Base-by-base conservation (phyloP, 2,329 filamentous ascomycete species). In the Escovopsis sp. region DNA sequence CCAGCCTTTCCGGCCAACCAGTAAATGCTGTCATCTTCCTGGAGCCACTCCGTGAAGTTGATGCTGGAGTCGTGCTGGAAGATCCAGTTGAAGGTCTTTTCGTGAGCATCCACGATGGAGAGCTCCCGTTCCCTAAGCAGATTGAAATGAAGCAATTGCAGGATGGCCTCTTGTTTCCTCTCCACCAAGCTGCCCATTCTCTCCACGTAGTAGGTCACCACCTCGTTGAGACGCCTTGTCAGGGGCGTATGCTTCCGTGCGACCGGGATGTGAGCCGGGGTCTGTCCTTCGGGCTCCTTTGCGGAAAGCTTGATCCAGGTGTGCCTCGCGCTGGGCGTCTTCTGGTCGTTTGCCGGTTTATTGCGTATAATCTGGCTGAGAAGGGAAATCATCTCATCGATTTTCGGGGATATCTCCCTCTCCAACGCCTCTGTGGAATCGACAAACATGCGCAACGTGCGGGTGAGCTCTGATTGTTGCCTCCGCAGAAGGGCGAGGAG, bases 1-100 rank as follows among this genome's bases (percentile, higher is more conserved):
- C 52, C 52, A 6, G 63, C 56, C 35, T 65, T 60, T 1, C 58
- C 59, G 8, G 51, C 53, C 8, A 61, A 46, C 58, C 53, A 56
- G 26, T 54, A 59, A 3, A 57, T 40, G 2, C 44, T 43, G 23
- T 40, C 36, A 4, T 44, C 28, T 0, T 43, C 26, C 2, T 40
- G 36, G 1, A 58, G 48, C 53, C 55, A 59, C 4, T 43, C 23
- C 1, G 35, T 32, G n/a, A 56, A 53, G 6, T 44, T 41, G 6
- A 48, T 41, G 1, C 44, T 40, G 10, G 33, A 39, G 6, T n/a
- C 23, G 26, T 39, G 26, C n/a, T 40, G 26, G 32, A 52, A 56
- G 9, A 54, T 50, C 55, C 55, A 59, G n/a, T 50, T 40, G 28
- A 56, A 55, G 1, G 55, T 58, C 8, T 47, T 40, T 23, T 39